Percentiles rank a stretch among this genome's conserved stretches.
Evolutionary conservation across 2,329 filamentous ascomycete genomes (phyloP).

Genomic region (Piedraia hortae): DNA sequence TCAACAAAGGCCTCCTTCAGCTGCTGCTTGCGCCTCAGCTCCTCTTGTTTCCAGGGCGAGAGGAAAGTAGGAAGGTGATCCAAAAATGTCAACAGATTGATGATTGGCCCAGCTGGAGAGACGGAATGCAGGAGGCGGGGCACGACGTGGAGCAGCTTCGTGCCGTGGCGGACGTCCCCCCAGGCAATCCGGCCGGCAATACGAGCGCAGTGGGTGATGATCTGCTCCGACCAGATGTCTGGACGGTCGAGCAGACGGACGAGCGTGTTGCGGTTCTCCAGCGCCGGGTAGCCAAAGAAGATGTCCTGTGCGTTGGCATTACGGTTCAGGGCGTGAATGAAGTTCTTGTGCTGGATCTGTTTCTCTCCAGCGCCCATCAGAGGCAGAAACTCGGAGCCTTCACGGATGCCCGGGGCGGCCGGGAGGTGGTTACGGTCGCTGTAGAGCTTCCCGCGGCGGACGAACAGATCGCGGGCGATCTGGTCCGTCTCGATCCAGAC

Average conservation of each 20-base stretch:
- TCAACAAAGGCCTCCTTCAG: slow-evolving; percentile 12
- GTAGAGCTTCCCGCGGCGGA: slow-evolving; percentile 10
- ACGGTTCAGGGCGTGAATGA: slow-evolving; percentile 13
- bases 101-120: slow-evolving; percentile 10
- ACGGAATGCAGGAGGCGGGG: slow-evolving; percentile 12
- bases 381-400: slow-evolving; percentile 11
- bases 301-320: slow-evolving; percentile 7
- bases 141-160: slow-evolving; percentile 11
- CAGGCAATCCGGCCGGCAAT: slow-evolving; percentile 11
- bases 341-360: slow-evolving; percentile 9
- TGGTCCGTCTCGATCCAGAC: slow-evolving; percentile 14
- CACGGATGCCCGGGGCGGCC: slow-evolving; percentile 9
- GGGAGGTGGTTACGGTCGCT: slow-evolving; percentile 13
- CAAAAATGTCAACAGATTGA: slow-evolving; percentile 12
- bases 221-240: slow-evolving; percentile 11
- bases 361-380: slow-evolving; percentile 11
- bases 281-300: slow-evolving; percentile 11
- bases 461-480: slow-evolving; percentile 12
- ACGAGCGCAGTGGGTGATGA: slow-evolving; percentile 12
- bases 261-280: slow-evolving; percentile 12
- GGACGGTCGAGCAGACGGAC: slow-evolving; percentile 10
- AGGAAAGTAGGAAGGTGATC: slow-evolving; percentile 9
- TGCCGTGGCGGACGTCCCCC: slow-evolving; percentile 11
- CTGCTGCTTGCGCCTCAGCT: slow-evolving; percentile 8
- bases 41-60: slow-evolving; percentile 10